Evolutionary conservation across 1,139 yeast species (phyloP).

Genomic region (Sporopachydermia cereana): DNA sequence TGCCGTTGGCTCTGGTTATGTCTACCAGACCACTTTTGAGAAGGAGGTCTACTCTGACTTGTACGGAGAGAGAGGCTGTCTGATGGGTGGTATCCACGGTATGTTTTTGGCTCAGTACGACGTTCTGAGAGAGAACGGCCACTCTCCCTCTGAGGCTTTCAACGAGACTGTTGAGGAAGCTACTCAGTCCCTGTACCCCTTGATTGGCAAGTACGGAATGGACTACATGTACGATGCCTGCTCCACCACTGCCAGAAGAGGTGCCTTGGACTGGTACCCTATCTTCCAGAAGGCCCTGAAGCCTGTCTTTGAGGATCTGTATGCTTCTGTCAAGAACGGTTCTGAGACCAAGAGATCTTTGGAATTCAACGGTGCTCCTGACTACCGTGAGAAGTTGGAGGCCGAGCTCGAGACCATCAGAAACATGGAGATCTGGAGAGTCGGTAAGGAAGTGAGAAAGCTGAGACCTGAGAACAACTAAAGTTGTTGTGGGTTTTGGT

Average conservation of each 20-base stretch:
- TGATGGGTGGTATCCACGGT: slow-evolving; percentile 99
- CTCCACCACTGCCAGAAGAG: slow-evolving; percentile 99
- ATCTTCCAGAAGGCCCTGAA: slow-evolving; percentile 96
- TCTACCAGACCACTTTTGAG: slow-evolving; percentile 98
- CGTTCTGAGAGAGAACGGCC: slow-evolving; percentile 98
- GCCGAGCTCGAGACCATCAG: slow-evolving; percentile 87
- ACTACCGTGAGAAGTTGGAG: slow-evolving; percentile 96
- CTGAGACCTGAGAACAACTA: slow-evolving; percentile 98
- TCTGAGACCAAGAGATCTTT: slow-evolving; percentile 95
- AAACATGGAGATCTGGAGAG: slow-evolving; percentile 98
- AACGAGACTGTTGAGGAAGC: slow-evolving; percentile 99
- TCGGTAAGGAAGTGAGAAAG: slow-evolving; percentile 99
- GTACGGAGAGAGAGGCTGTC: slow-evolving; percentile 99
- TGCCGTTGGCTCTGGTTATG: slow-evolving; percentile 99
- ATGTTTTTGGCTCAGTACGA: slow-evolving; percentile 99
- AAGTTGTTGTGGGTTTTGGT: slow-evolving; percentile 13
- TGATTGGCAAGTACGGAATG: slow-evolving; percentile 99
- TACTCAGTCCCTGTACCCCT: slow-evolving; percentile 97
- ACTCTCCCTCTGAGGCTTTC: slow-evolving; percentile 99
- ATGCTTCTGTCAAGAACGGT: slow-evolving; percentile 93
- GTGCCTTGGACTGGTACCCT: slow-evolving; percentile 99
- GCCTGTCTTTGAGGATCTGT: slow-evolving; percentile 94
- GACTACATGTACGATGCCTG: slow-evolving; percentile 99
- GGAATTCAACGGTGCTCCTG: slow-evolving; percentile 95
- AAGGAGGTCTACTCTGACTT: slow-evolving; percentile 98